Evolutionary conservation across 352 stramenopile species (phyloP), one percentile per base, ranked within the genome.

Genomic region (Saprolegnia parasitica): DNA sequence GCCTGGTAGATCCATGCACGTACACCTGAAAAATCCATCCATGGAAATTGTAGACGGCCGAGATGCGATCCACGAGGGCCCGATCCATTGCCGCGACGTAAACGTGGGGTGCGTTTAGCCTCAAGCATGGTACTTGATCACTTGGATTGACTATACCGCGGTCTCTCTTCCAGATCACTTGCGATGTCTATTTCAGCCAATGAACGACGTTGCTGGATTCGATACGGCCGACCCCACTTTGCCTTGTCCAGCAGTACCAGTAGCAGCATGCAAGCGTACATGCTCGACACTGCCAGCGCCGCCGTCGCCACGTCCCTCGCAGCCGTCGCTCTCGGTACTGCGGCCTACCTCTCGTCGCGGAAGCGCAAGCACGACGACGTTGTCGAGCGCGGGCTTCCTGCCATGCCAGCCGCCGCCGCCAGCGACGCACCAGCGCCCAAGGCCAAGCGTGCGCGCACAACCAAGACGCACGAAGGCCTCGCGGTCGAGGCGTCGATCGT

Each of bases 401-500:
- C 54, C 9, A 32, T 32, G 13, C 1, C 40, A 52, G 24, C 40
- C 45, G 35, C 23, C 42, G 26, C 24, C 11, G 10, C 11, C 42
- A n/a, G 18, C 11, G 42, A 49, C 42, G 13, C 11, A 49, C 42
- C 42, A n/a, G 52, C 24, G 52, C 52, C 52, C 24, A 60, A 60
- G 52, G 52, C 52, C 24, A 60, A 60, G 20, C 52, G 52, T 8
- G 52, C 52, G 9, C 52, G 52, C 35, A 40, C 35, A 8, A 60
- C 52, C 13, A 60, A 60, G 35, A 32, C 56, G 16, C 61, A n/a
- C 24, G 46, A 67, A 55, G 61, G 10, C 13, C 24, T 60, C 11
- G 50, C 63, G 11, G 11, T 23, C 6, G 50, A 70, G 8, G 63
- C 54, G 23, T 61, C 63, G 1, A 61, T 80, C 32, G 71, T 80